Evolutionary conservation across 768 basidiomycete species (phyloP), one percentile per base, ranked within the genome.

Genomic region (Chlorophyllum brunneum): DNA sequence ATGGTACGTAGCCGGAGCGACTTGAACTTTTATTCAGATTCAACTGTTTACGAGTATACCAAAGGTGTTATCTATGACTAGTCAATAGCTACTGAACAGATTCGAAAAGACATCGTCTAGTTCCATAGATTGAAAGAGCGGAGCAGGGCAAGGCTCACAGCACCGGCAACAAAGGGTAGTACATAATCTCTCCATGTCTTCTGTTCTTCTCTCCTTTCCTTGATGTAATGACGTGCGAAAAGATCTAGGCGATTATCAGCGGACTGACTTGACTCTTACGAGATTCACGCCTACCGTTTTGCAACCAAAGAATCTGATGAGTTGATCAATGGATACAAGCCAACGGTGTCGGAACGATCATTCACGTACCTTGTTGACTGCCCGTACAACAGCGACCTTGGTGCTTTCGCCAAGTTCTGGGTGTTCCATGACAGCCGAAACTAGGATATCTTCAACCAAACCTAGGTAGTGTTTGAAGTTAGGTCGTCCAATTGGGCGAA

Each of bases 221-320:
- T 54, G 41, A 74, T 66, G 51, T 76, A 76, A 53, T 76, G 72
- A 6, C 73, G 67, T 2, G 73, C 67, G 53, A 76, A 76, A 13
- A 74, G 67, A 51, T 76, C 74, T 53, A 20, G 16, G 30, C 31
- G 10, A 33, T 8, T 24, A 20, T 13, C 11, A 45, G 27, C 9
- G 6, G 16, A 16, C n/a, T 13, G 1, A 8, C 5, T 11, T 15
- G 29, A 43, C 8, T 9, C n/a, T n/a, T n/a, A n/a, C n/a, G n/a
- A 29, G n/a, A 36, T 34, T 30, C 10, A 9, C 4, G 38, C 59
- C 1, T 23, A 53, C 51, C 51, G 29, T 77, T 78, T 60, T 78
- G 77, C 20, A 77, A 73, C 77, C 76, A 76, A n/a, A 77, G 58
- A 16, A 77, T 62, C 75, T 77, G 43, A 9, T 5, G 29, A 29